phyloP scores from a whole-genome alignment of 345 rosid species.

The Camelina laxa region DNA sequence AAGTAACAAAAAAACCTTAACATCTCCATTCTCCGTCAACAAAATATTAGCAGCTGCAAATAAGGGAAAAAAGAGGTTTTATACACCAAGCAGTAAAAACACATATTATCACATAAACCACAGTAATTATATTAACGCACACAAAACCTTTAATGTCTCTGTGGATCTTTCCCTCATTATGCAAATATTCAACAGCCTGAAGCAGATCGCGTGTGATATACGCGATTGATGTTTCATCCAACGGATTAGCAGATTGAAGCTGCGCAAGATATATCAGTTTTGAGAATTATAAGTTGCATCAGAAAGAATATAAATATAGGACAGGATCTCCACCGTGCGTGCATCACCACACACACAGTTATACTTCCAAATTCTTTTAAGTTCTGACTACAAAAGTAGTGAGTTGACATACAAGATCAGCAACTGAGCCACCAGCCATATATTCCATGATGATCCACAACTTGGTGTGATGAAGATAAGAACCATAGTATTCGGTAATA shows the following conservation, averaged over 20 bases:
- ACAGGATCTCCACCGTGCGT: not conserved
- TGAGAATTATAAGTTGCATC: constrained; percentile 24
- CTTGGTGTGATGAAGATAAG: constrained; percentile 95
- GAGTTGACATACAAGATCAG: constrained; percentile 88
- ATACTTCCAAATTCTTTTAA: constrained; percentile 18
- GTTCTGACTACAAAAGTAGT: constrained; percentile 28
- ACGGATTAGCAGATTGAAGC: constrained; percentile 90
- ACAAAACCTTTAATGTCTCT: constrained; percentile 91
- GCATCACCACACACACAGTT: constrained; percentile 2
- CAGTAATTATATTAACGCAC: not conserved
- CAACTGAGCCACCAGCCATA: constrained; percentile 99
- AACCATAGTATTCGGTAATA: constrained; percentile 96
- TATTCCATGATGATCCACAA: constrained; percentile 98
- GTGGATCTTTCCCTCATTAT: constrained; percentile 93
- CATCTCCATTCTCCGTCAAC: constrained; percentile 94
- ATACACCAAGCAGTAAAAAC: constrained; percentile 26
- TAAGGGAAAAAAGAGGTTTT: constrained; percentile 35
- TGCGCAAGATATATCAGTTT: constrained; percentile 47
- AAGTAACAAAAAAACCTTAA: constrained; percentile 64
- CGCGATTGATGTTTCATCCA: constrained; percentile 89
- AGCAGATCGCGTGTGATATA: constrained; percentile 89
- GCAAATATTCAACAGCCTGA: constrained; percentile 94
- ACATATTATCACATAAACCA: constrained; percentile 1
- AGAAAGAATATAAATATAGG: not conserved
- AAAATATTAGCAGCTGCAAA: constrained; percentile 96